phyloP scores from a whole-genome alignment of 441 rosid genomes.

The Corymbia calophylla region DNA sequence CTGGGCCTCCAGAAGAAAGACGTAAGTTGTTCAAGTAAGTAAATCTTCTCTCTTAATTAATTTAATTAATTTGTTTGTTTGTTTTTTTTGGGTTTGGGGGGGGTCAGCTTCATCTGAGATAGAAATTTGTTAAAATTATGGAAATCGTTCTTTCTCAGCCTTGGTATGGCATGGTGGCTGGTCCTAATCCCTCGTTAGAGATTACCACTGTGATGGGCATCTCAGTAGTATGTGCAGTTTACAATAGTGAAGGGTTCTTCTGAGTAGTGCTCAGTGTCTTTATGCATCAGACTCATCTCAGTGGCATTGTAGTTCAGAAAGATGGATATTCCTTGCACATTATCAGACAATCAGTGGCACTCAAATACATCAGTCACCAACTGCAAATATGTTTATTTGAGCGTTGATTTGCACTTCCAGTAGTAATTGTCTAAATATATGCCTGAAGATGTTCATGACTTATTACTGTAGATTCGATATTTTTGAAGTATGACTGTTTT shows the following conservation, averaged over 20 bases:
- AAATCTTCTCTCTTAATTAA: neutral
- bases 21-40: constrained; percentile 84
- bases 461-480: neutral
- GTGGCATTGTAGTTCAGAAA: neutral
- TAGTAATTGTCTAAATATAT: neutral
- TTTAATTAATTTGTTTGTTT: neutral
- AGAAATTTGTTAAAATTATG: neutral
- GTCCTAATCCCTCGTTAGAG: neutral
- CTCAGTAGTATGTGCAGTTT: neutral
- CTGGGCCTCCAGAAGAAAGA: constrained; percentile 94
- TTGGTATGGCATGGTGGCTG: neutral
- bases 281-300: neutral
- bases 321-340: neutral
- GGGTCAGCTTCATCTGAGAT: neutral
- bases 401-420: neutral
- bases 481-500: neutral
- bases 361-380: neutral
- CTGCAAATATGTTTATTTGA: neutral
- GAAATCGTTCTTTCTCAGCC: neutral
- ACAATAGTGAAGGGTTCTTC: neutral
- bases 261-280: neutral
- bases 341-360: neutral
- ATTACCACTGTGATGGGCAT: neutral
- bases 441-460: neutral
- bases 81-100: neutral